Evolutionary conservation across 352 stramenopile genomes (phyloP).

Genomic region (Phytophthora pseudosyringae): DNA sequence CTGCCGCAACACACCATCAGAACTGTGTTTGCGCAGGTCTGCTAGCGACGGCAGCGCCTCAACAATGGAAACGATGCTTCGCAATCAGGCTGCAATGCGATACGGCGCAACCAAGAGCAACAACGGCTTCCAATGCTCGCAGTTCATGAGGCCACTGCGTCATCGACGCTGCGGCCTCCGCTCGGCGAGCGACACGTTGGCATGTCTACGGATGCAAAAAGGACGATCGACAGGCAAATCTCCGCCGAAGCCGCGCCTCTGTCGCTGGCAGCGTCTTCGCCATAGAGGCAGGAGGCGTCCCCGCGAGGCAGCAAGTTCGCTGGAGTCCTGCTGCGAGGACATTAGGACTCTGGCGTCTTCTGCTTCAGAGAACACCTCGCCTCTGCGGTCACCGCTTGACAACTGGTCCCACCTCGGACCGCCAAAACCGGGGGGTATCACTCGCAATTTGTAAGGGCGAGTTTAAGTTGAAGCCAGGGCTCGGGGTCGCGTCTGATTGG

Average conservation of each 20-base stretch:
- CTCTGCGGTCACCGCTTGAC: slow-evolving; percentile 2
- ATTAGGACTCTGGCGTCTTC: no score
- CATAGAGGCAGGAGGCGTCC: background rate
- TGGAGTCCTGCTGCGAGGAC: no score
- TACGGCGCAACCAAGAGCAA: background rate
- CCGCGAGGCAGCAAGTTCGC: no score
- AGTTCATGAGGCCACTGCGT: background rate
- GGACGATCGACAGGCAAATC: slow-evolving; percentile 21
- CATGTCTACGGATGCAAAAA: slow-evolving; percentile 32
- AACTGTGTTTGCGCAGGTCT: background rate
- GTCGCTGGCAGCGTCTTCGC: background rate
- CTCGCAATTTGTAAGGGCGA: slow-evolving; percentile 7
- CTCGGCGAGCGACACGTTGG: slow-evolving; percentile 6
- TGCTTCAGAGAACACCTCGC: no score
- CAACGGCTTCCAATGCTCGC: background rate
- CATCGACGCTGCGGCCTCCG: background rate
- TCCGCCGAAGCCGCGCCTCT: background rate
- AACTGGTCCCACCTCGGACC: slow-evolving; percentile 2
- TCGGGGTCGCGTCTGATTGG: slow-evolving; percentile 18
- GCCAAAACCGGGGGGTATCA: slow-evolving; percentile 7
- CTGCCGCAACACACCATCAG: background rate
- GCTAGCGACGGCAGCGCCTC: no score
- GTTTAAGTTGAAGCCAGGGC: slow-evolving; percentile 13
- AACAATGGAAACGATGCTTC: no score
- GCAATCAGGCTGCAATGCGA: no score